Percentiles rank a stretch among this genome's conserved stretches.
Evolutionary conservation across 1,284 basidiomycete species (phyloP).

Genomic region (Serendipita sp.): DNA sequence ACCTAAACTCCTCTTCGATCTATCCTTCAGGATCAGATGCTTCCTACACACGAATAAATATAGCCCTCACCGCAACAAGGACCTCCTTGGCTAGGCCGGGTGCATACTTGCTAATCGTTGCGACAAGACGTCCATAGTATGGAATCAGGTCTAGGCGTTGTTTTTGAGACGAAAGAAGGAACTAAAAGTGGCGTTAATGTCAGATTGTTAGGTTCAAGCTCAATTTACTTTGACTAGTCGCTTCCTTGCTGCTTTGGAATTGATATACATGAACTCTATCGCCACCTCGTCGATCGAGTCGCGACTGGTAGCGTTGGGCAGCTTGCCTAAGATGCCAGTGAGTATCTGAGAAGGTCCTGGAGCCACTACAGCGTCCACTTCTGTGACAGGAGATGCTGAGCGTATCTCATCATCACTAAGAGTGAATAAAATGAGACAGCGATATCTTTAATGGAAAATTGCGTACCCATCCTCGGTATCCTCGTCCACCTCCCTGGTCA

Average conservation of each 20-base stretch:
- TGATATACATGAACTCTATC: conserved; percentile 90
- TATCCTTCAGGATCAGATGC: conserved; percentile 23
- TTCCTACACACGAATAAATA: neutral
- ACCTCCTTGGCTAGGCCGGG: conserved; percentile 80
- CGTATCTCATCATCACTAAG: neutral
- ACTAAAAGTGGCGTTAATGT: conserved; percentile 32
- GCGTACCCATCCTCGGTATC: conserved; percentile 31
- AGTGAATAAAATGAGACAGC: neutral
- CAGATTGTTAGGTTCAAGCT: conserved; percentile 3
- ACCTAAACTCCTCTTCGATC: conserved; percentile 95
- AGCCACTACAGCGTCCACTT: conserved; percentile 47
- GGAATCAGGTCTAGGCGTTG: conserved; percentile 84
- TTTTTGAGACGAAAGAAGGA: conserved; percentile 74
- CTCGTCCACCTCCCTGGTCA: conserved; percentile 32
- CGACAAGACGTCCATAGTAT: conserved; percentile 83
- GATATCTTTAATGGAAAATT: neutral
- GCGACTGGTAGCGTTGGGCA: conserved; percentile 90
- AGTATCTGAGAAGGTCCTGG: conserved; percentile 89
- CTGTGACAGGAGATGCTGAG: conserved; percentile 35
- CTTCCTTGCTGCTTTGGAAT: conserved; percentile 89
- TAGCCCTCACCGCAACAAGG: conserved; percentile 50
- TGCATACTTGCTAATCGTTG: conserved; percentile 84
- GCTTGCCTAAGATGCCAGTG: conserved; percentile 78
- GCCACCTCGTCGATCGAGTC: conserved; percentile 86
- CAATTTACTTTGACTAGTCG: conserved; percentile 63